Evolutionary conservation across 192 early-diverging fungal genomes (phyloP).

Genomic region (Podila clonocystis): DNA sequence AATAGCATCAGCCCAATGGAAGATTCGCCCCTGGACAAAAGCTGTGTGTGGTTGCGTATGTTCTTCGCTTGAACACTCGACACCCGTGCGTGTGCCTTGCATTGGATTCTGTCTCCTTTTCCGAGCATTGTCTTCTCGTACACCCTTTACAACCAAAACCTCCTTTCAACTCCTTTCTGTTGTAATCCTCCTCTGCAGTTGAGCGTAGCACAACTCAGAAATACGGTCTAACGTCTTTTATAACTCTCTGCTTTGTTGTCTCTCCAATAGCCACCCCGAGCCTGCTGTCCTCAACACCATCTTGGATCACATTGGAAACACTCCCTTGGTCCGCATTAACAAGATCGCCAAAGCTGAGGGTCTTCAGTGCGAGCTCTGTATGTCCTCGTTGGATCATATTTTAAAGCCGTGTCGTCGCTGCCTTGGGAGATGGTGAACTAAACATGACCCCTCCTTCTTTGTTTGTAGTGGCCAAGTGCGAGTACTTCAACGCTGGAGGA

Average conservation of each 20-base stretch:
- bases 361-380: conserved; percentile 93
- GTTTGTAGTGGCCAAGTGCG: conserved; percentile 89
- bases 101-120: neutral
- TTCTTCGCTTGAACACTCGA: too few relatives aligned
- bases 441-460: conserved; percentile 19
- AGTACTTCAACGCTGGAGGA: conserved; percentile 99
- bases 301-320: conserved; percentile 97
- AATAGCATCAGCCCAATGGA: neutral
- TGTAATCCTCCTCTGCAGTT: neutral
- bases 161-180: neutral
- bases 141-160: too few relatives aligned
- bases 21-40: too few relatives aligned
- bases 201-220: neutral
- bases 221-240: too few relatives aligned
- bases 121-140: neutral
- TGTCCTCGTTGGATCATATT: conserved; percentile 14
- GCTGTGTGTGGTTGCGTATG: too few relatives aligned
- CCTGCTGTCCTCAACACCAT: conserved; percentile 87
- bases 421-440: too few relatives aligned
- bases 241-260: neutral
- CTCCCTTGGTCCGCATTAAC: conserved; percentile 93
- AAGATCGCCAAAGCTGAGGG: conserved; percentile 87
- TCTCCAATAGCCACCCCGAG: conserved; percentile 60
- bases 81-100: neutral
- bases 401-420: too few relatives aligned